Base-by-base conservation (phyloP, 2,329 filamentous ascomycete species). In the Falciphora oryzae region DNA sequence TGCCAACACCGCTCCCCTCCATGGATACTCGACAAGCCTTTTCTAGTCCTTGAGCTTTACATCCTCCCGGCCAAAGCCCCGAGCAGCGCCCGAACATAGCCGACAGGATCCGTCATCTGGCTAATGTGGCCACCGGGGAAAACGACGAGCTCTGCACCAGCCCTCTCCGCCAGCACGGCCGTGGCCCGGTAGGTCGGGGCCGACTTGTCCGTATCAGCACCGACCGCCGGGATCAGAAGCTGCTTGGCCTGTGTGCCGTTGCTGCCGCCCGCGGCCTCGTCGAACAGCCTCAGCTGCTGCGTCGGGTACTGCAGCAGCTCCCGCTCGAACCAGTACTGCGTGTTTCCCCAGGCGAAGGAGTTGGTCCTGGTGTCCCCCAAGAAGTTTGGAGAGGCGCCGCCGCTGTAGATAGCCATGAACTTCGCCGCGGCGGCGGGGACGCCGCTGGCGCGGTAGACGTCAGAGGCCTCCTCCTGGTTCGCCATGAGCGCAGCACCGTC, bases 311-410 rank as follows among this genome's bases (percentile, higher is more conserved):
- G 27, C n/a, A 31, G 57, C 5, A 31, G 57, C 57, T 59, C 57
- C n/a, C 27, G 57, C 57, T 10, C 57, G 57, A 31, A 59, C 27
- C 57, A 31, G 57, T 59, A 59, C 57, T 59, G 57, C 25, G 57
- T 59, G 27, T 31, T 59, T 4, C 5, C 56, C 57, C 8, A 59
- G 2, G 28, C 16, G 57, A 13, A 29, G 27, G 2, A 1, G 57
- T 14, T 59, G n/a, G 14, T 29, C n/a, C 57, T 22, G 18, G 56
- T 4, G 56, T 18, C 56, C 3, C 56, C 56, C 29, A 29, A 6
- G 29, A 29, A 29, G 29, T 6, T 6, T 6, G 6, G 6, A 6
- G 29, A 29, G 29, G 3, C 29, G 14, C 14, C 56, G 16, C 56
- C 56, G 18, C 56, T 13, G 56, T n/a, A 58, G 4, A 58, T 18